Evolutionary conservation across 2,329 filamentous ascomycete species (phyloP).

Genomic region (Penicillium sp.): DNA sequence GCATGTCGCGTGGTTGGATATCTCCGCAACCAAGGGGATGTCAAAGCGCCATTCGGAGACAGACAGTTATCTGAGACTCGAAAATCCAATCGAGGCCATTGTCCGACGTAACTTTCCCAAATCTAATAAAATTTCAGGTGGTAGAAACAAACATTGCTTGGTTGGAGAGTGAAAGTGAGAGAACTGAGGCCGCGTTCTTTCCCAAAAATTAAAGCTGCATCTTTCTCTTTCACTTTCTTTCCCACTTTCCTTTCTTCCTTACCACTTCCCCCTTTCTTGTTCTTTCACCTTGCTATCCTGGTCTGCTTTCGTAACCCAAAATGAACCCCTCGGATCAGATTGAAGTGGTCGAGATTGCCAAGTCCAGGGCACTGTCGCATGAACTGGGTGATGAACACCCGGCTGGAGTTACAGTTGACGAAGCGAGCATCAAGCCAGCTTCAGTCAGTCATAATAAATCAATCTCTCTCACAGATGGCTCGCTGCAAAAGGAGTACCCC

Average conservation of each 20-base stretch:
- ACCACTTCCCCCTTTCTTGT: not conserved
- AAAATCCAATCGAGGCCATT: not conserved
- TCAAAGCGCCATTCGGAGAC: no score
- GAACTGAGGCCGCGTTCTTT: not conserved
- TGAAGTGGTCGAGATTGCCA: conserved; percentile 27
- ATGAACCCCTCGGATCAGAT: conserved; percentile 30
- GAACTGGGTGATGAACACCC: conserved; percentile 16
- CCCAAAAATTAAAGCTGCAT: no score
- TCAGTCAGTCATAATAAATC: not conserved
- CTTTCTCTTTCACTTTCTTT: no score
- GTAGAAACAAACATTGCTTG: no score
- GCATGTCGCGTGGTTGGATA: not conserved
- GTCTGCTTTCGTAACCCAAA: not conserved
- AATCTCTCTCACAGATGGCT: not conserved
- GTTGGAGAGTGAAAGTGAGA: not conserved
- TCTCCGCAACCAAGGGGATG: not conserved
- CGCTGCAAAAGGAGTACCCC: conserved; percentile 20
- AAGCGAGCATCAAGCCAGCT: conserved; percentile 12
- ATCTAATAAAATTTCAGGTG: no score
- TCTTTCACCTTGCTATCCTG: not conserved
- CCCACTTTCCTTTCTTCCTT: not conserved
- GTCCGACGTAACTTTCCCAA: no score
- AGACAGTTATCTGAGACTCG: not conserved
- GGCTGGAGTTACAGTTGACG: not conserved
- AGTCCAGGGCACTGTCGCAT: conserved; percentile 20